Base-by-base conservation (phyloP, 768 basidiomycete species). In the Mycena albidolilacea region DNA sequence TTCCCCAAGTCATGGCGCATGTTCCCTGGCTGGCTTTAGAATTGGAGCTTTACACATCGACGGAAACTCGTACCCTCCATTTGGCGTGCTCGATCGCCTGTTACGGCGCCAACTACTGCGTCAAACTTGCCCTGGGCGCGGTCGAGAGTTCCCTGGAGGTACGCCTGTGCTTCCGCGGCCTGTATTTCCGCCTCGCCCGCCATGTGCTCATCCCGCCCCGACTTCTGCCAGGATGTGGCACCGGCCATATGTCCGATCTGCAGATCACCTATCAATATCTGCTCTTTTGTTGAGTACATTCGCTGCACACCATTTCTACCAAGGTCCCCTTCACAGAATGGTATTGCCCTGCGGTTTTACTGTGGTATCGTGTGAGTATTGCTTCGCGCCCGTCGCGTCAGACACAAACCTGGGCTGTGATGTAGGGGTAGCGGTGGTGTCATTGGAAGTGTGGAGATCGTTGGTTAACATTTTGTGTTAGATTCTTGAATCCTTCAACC, bases 61-160 rank as follows among this genome's bases (percentile, higher is more conserved):
- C 4, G 1, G 11, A n/a, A 19, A 19, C 17, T 21, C 72, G 64
- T 7, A 71, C 73, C 73, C 4, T 61, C 48, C 5, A 64, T 38
- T 43, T 91, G 84, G 77, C 88, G 87, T 37, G 79, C 41, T 75
- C 84, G 83, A 78, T 90, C 90, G n/a, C 89, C 90, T 15, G 81
- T 84, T 55, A 91, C 72, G 5, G 90, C 87, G 37, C 90, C 90
- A 43, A 87, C 80, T 23, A 90, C 80, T 38, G 87, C 79, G 59
- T 90, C 89, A 65, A 86, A 82, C 79, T 88, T 89, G 50, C 89
- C 89, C 14, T 78, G 78, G 7, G 83, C 61, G 67, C 84, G 84
- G 71, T 90, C 89, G n/a, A 80, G 5, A 0, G 80, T 80, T 37
- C 90, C 90, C 67, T 90, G 85, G 4, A 78, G 83, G 70, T 85